Conservation (phyloP, 441 rosid genomes). For the Kokia cookei region DNA sequence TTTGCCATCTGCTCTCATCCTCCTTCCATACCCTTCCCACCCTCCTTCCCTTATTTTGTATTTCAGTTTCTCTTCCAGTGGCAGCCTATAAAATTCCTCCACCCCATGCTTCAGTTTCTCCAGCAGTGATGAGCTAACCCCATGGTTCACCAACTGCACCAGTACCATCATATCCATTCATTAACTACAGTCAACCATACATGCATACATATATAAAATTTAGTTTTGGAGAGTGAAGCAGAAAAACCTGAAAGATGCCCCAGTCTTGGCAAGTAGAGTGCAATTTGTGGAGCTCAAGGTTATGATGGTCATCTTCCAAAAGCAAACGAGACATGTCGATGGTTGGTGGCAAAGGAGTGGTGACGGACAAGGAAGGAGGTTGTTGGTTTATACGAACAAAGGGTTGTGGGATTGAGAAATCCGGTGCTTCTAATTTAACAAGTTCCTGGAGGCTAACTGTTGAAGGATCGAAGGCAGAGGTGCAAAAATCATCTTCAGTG, state of each 20-base stretch:
- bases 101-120: constrained; percentile 30
- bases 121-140: constrained; percentile 25
- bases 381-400: constrained; percentile 1
- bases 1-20: constrained; percentile 6
- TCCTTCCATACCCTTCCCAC: constrained; percentile 40
- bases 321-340: constrained; percentile 6
- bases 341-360: not conserved
- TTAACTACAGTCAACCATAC: not conserved
- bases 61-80: constrained; percentile 44
- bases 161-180: not conserved
- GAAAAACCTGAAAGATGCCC: constrained; percentile 40
- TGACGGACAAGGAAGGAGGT: not conserved
- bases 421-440: constrained; percentile 4
- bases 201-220: not conserved
- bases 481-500: not conserved
- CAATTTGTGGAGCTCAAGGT: constrained; percentile 31
- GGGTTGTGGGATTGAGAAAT: constrained; percentile 5
- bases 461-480: not conserved
- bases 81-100: constrained; percentile 37
- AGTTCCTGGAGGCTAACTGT: constrained; percentile 21
- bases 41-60: constrained; percentile 28
- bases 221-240: too few species aligned
- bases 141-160: constrained; percentile 48
- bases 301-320: not conserved
- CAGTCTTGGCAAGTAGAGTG: constrained; percentile 37